phyloP scores from a whole-genome alignment of 2,329 filamentous ascomycete genomes.

The Xylariales sp. region DNA sequence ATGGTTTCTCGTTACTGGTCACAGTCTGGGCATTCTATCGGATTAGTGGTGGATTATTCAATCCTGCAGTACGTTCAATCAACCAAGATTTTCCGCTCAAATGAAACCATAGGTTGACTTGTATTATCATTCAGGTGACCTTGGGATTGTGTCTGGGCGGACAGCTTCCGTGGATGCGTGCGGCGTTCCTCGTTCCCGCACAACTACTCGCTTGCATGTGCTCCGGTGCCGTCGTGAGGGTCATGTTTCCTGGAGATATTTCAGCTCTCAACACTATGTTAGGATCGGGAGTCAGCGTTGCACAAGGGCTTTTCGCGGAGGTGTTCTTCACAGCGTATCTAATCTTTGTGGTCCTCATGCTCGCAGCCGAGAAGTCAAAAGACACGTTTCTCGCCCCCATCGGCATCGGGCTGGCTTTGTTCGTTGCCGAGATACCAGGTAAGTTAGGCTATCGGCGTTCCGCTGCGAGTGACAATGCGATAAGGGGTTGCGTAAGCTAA shows the following conservation, averaged over 20 bases:
- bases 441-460: neutral
- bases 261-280: constrained; percentile 17
- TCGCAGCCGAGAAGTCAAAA: constrained; percentile 63
- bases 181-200: constrained; percentile 40
- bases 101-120: no score
- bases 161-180: constrained; percentile 41
- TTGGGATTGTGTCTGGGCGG: constrained; percentile 48
- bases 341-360: constrained; percentile 58
- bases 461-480: neutral
- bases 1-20: constrained; percentile 39
- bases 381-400: constrained; percentile 62
- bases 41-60: constrained; percentile 39
- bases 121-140: constrained; percentile 34
- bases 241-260: constrained; percentile 47
- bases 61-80: constrained; percentile 34
- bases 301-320: constrained; percentile 56
- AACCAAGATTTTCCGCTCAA: no score
- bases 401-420: constrained; percentile 61
- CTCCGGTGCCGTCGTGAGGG: constrained; percentile 49
- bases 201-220: constrained; percentile 51
- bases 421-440: constrained; percentile 43
- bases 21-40: constrained; percentile 47
- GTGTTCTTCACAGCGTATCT: constrained; percentile 57
- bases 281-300: constrained; percentile 24
- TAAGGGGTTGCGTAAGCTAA: neutral